Evolutionary conservation across 441 rosid genomes (phyloP), one percentile per base, ranked within the genome.

Genomic region (Adansonia madagascariensis): DNA sequence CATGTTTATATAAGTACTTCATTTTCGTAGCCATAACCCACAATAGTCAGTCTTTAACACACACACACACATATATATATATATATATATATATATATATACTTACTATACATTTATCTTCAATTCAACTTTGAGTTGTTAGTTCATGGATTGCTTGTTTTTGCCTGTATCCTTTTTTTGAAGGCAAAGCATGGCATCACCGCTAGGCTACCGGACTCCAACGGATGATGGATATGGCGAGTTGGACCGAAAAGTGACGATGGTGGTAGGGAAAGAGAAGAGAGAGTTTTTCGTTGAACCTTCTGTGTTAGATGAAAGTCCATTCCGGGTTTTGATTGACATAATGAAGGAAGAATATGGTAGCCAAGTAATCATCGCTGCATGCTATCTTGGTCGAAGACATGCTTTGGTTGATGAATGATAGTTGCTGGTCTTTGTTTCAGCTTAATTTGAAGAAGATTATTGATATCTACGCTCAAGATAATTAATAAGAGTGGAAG

Each of bases 301-400:
- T 0, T 83, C 80, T 53, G 86, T 94, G 53, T 70, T 94, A 6
- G 91, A 91, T 20, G 91, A 92, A 73, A 80, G 79, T 62, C 98
- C 95, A 0, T 94, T 94, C 71, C 81, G 86, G 80, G 77, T 85
- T 74, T 73, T 94, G 83, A 85, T 94, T 1, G 80, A 85, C 98
- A 78, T 80, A 2, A 82, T 56, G 49, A 80, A 64, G 8, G 78
- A 80, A 67, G 70, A 76, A 20, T 65, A 50, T 22, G 46, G 6
- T 4, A 8, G 24, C 31, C 11, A 18, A 22, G 60, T 20, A 20
- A 57, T 6, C 8, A 61, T 80, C n/a, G 74, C 87, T 94, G 55
- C 97, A 94, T 81, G 84, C 94, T 0, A 87, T 94, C 64, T 76
- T 94, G 83, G 91, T 92, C 64, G 94, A 93, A 85, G 97, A 92